Base-by-base conservation (phyloP, 768 basidiomycete genomes). In the Trametes meyenii region DNA sequence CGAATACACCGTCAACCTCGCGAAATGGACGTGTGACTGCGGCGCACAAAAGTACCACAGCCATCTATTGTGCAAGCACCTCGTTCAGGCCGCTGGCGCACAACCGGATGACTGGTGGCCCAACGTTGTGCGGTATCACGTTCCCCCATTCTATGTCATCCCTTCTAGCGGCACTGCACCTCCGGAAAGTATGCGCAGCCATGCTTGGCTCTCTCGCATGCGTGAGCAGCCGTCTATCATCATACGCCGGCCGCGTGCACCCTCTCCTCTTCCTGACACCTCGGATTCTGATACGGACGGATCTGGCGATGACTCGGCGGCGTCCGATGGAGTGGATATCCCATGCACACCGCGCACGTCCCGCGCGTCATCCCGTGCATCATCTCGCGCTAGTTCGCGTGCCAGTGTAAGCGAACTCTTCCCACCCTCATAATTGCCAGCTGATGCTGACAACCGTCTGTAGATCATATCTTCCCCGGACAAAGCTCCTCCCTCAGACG, bases 31-130 rank as follows among this genome's bases (percentile, higher is more conserved):
- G n/a, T 63, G 62, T 53, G 51, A 59, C 46, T 63, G 62, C 46
- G 62, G 62, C 11, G 45, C 57, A 12, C 62, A 63, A 49, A 63
- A 63, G 24, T 63, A 63, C 24, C 57, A 59, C 21, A 33, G 57
- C 1, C 16, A 59, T 26, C 52, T 63, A 1, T 36, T 63, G 1
- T 63, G 62, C 52, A 63, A 63, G 38, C 62, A 63, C 35, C 62
- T 63, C 5, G 58, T 63, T 2, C 62, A 63, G 21, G 56, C 62
- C 10, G 57, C 13, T 14, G 46, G n/a, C n/a, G n/a, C n/a, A n/a
- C n/a, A n/a, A n/a, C n/a, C n/a, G n/a, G 44, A n/a, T 2, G 44
- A 45, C n/a, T 45, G 44, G 44, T 45, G 44, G 44, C 44, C 44
- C 2, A 45, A 11, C 0, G 59, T 39, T 0, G 19, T 19, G 3